Conservation (phyloP, 345 rosid species). For the Abelmoschus esculentus region DNA sequence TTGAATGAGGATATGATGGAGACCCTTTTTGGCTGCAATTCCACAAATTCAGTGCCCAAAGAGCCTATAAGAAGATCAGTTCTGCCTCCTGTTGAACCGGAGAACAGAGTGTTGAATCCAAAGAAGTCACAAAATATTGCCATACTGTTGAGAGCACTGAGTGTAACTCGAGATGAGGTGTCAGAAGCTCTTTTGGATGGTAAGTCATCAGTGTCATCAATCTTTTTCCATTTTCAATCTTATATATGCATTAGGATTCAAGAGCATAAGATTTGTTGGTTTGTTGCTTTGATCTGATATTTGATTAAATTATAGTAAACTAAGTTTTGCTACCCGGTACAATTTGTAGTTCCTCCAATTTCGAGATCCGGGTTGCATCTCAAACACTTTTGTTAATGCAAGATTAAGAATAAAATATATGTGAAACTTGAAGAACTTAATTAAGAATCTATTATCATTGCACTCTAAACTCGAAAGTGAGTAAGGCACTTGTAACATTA, state of each 20-base stretch:
- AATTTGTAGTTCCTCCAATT: too few relatives aligned
- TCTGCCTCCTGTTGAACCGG: slow-evolving; percentile 58
- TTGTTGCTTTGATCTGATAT: too few relatives aligned
- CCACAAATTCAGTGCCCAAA: slow-evolving; percentile 52
- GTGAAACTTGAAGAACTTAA: background rate
- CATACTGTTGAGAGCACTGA: slow-evolving; percentile 78
- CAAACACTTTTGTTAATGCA: too few relatives aligned
- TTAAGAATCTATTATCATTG: background rate
- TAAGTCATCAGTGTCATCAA: slow-evolving; percentile 20
- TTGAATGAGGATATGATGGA: slow-evolving; percentile 97
- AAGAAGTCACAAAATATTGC: slow-evolving; percentile 98
- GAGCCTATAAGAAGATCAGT: slow-evolving; percentile 56
- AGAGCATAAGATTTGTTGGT: background rate
- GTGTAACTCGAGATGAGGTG: slow-evolving; percentile 92
- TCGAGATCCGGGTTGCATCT: too few relatives aligned
- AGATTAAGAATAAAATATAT: background rate
- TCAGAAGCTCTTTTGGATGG: slow-evolving; percentile 96
- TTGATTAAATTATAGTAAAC: too few relatives aligned
- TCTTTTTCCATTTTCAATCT: background rate
- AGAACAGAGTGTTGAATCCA: slow-evolving; percentile 89
- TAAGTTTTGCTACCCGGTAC: too few relatives aligned
- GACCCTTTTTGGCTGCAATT: slow-evolving; percentile 81
- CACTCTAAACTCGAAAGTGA: background rate
- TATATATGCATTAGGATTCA: background rate
- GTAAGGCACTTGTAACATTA: background rate